Evolutionary conservation across 495 filamentous ascomycete genomes (phyloP).

Genomic region (Durotheca rogersii): DNA sequence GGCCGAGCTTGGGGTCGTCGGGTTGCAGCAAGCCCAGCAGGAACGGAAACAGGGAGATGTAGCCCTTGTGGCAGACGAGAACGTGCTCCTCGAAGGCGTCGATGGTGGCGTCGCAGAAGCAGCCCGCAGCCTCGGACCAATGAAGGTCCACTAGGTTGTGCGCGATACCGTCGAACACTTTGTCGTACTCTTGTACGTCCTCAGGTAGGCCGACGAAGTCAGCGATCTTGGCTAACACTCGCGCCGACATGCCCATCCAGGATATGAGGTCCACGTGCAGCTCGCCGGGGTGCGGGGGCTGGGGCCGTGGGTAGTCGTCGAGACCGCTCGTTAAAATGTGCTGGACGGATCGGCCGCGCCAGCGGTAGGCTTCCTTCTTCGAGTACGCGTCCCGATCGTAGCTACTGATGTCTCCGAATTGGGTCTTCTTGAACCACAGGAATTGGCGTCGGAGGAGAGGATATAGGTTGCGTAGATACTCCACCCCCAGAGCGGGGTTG

Average conservation of each 20-base stretch:
- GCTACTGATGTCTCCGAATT: slow-evolving; percentile 82
- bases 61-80: slow-evolving; percentile 94
- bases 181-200: slow-evolving; percentile 70
- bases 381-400: slow-evolving; percentile 89
- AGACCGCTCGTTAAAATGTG: slow-evolving; percentile 92
- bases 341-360: slow-evolving; percentile 83
- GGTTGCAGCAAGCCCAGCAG: slow-evolving; percentile 71
- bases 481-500: slow-evolving; percentile 64
- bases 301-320: slow-evolving; percentile 92
- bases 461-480: slow-evolving; percentile 80
- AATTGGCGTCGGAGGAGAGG: slow-evolving; percentile 91
- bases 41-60: slow-evolving; percentile 93
- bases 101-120: slow-evolving; percentile 93
- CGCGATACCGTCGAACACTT: slow-evolving; percentile 73
- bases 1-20: slow-evolving; percentile 69
- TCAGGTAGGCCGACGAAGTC: slow-evolving; percentile 67
- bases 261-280: slow-evolving; percentile 92
- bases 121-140: slow-evolving; percentile 76
- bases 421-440: slow-evolving; percentile 90
- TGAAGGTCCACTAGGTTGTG: slow-evolving; percentile 92
- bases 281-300: slow-evolving; percentile 97
- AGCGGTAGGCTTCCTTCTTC: slow-evolving; percentile 86
- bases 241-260: slow-evolving; percentile 95
- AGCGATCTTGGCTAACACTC: slow-evolving; percentile 76
- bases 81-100: slow-evolving; percentile 91